Conservation (phyloP, 257 asterid species). For the Nicotiana tomentosiformis region DNA sequence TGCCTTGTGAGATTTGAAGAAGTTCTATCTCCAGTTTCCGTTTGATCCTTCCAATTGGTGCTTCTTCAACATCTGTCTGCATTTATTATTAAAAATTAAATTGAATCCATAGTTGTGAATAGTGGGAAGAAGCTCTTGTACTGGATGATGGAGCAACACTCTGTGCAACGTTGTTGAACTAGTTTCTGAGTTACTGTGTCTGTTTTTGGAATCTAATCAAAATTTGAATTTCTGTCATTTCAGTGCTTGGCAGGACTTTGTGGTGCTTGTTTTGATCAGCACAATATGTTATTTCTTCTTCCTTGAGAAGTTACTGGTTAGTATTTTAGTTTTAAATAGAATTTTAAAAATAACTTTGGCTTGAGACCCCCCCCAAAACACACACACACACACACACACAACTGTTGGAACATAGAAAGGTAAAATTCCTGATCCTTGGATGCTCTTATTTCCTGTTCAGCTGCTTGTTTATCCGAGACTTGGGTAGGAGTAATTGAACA, state of each 20-base stretch:
- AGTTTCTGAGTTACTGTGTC: not conserved
- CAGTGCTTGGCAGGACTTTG: slow-evolving; percentile 97
- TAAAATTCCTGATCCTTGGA: not conserved
- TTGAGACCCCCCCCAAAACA: not conserved
- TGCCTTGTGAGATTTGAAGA: not conserved
- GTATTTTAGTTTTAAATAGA: slow-evolving; percentile 18
- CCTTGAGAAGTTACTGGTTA: slow-evolving; percentile 88
- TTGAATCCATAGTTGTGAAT: not conserved
- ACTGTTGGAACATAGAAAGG: not conserved
- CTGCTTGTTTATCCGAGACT: not conserved
- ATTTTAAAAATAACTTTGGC: not conserved
- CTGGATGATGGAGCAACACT: not conserved
- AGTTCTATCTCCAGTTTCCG: not conserved
- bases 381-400: too few relatives aligned
- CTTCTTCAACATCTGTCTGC: not conserved
- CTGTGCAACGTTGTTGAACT: not conserved
- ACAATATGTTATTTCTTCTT: slow-evolving; percentile 91
- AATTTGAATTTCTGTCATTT: slow-evolving; percentile 10
- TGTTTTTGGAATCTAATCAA: slow-evolving; percentile 14
- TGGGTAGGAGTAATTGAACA: not conserved
- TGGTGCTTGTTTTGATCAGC: slow-evolving; percentile 88
- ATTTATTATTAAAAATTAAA: not conserved
- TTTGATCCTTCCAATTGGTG: not conserved
- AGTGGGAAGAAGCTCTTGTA: not conserved
- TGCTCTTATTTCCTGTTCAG: not conserved